These are phyloP conservation scores for Lactarius hatsudake DNA, from an alignment of 768 basidiomycete species.

Conservation along the genomic window DNA sequence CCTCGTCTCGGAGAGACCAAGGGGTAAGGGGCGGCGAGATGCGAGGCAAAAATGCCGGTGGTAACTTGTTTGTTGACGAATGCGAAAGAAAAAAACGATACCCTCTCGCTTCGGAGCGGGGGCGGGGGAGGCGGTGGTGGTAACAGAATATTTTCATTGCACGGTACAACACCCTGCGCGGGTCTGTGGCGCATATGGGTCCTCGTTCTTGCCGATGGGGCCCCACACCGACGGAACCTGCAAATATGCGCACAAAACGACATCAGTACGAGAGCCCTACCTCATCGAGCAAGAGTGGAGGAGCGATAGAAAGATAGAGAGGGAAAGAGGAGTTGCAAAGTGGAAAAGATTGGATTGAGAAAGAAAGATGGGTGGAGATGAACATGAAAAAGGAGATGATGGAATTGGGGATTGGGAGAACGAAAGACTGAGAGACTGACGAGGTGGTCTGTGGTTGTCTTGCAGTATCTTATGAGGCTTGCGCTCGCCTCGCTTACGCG, in stretches of 20 bases:
- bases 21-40: neutral
- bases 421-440: slow-evolving; percentile 37
- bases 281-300: neutral
- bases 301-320: neutral
- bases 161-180: slow-evolving; percentile 20
- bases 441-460: slow-evolving; percentile 68
- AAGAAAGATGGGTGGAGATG: neutral
- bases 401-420: neutral
- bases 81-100: neutral
- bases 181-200: slow-evolving; percentile 77
- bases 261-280: slow-evolving; percentile 23
- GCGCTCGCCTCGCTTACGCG: slow-evolving; percentile 70
- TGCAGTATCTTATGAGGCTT: slow-evolving; percentile 71
- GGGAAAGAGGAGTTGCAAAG: neutral
- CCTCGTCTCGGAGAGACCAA: neutral
- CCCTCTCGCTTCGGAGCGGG: neutral
- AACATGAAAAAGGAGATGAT: neutral
- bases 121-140: neutral
- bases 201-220: slow-evolving; percentile 84
- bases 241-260: slow-evolving; percentile 4
- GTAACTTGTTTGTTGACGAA: neutral
- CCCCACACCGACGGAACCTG: slow-evolving; percentile 98
- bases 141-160: slow-evolving; percentile 15
- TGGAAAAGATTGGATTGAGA: neutral
- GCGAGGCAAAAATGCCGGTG: neutral